Conservation (phyloP, 495 filamentous ascomycete genomes). For the Xylaria grammica region DNA sequence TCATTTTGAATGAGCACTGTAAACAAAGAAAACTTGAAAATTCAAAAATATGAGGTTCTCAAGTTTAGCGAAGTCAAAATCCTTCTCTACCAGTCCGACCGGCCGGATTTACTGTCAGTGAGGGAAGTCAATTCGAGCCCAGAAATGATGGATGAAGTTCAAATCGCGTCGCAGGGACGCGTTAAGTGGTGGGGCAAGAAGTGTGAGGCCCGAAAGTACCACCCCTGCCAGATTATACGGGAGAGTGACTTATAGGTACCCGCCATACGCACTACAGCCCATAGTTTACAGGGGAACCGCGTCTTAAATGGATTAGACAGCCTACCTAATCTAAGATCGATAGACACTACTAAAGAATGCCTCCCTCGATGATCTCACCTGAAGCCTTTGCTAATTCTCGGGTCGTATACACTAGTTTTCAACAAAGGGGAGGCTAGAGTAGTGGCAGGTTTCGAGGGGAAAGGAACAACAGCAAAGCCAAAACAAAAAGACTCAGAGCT, state of each 20-base stretch:
- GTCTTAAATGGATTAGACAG: background rate
- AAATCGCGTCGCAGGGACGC: constrained; percentile 27
- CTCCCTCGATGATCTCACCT: background rate
- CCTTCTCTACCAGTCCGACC: background rate
- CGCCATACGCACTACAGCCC: background rate
- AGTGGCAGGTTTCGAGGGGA: background rate
- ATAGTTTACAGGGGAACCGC: background rate
- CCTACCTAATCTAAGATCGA: background rate
- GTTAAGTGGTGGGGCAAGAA: constrained; percentile 40
- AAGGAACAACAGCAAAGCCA: background rate
- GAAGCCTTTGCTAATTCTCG: background rate
- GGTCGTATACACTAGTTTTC: background rate
- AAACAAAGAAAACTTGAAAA: background rate
- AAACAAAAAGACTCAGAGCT: too few relatives aligned
- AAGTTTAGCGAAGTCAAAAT: background rate
- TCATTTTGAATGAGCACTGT: constrained; percentile 25
- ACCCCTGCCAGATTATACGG: background rate
- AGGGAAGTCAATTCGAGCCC: background rate
- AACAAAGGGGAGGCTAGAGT: background rate
- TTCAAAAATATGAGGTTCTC: background rate
- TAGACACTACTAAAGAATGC: background rate
- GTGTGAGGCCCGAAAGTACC: background rate
- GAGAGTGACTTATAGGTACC: background rate
- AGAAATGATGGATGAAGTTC: background rate
- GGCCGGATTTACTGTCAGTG: background rate